Conservation (phyloP, 768 basidiomycete genomes). For the Coprinopsis strossmayeri region DNA sequence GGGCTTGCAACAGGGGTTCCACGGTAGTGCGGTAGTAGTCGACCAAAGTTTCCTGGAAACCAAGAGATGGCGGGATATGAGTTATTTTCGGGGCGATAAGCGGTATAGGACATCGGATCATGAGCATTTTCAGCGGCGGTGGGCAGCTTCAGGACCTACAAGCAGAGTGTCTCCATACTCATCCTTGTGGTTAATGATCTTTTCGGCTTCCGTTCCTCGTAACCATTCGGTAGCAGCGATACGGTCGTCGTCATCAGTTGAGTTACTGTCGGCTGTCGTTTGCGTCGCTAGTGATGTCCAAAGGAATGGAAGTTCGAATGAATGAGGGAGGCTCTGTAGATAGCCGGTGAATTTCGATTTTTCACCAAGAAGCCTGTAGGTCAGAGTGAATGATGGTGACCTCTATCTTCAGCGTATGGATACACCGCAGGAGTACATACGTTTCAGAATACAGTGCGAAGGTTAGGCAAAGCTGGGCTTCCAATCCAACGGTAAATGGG, state of each 20-base stretch:
- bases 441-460: slow-evolving; percentile 61
- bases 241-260: slow-evolving; percentile 17
- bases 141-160: slow-evolving; percentile 15
- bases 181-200: slow-evolving; percentile 15
- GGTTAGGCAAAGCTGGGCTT: slow-evolving; percentile 54
- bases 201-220: slow-evolving; percentile 34
- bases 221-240: slow-evolving; percentile 31
- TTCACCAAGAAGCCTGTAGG: slow-evolving; percentile 38
- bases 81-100: no score
- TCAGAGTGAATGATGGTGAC: not conserved
- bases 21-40: slow-evolving; percentile 30
- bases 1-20: slow-evolving; percentile 23
- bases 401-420: slow-evolving; percentile 7
- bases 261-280: not conserved
- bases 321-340: slow-evolving; percentile 54
- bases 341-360: slow-evolving; percentile 60
- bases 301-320: slow-evolving; percentile 54
- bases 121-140: no score
- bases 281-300: slow-evolving; percentile 43
- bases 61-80: not conserved
- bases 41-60: slow-evolving; percentile 26
- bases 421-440: slow-evolving; percentile 26
- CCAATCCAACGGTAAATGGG: slow-evolving; percentile 44
- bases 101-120: no score
- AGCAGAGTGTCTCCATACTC: slow-evolving; percentile 17